A percentile compares a stretch with the other conserved stretches of the same genome.
These are phyloP conservation scores for Coniferiporia weirii DNA, from an alignment of 1,284 basidiomycete genomes.

Conservation along the genomic window DNA sequence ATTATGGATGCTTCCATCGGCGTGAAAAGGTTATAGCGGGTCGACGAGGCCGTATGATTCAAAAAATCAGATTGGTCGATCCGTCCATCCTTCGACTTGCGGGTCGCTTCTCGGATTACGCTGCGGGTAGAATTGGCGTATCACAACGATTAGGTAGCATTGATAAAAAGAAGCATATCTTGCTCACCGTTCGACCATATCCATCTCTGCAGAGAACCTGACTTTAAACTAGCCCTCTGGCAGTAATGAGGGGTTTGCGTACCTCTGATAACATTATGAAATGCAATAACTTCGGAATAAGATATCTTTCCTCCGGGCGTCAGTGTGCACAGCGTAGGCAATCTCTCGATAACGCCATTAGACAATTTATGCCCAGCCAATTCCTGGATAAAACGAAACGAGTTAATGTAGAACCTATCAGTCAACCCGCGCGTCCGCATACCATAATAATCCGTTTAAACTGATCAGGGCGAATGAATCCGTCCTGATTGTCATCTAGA, in stretches of 20 bases:
- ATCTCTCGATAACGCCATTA: conserved; percentile 80
- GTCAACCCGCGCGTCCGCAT: conserved; percentile 24
- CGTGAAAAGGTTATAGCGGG: conserved; percentile 88
- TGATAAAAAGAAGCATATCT: neutral
- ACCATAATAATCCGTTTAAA: conserved; percentile 92
- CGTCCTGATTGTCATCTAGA: conserved; percentile 83
- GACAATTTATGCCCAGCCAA: conserved; percentile 94
- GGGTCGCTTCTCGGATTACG: conserved; percentile 79
- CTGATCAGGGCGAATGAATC: conserved; percentile 87
- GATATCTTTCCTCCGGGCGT: conserved; percentile 85
- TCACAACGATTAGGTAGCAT: conserved; percentile 14
- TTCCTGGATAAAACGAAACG: conserved; percentile 49
- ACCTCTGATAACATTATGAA: conserved; percentile 90
- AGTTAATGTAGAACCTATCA: neutral
- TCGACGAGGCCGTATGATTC: conserved; percentile 65
- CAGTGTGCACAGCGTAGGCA: conserved; percentile 85
- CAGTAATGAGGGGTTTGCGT: conserved; percentile 14
- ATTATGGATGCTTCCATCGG: conserved; percentile 95
- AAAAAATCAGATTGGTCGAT: conserved; percentile 83
- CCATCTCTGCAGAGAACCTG: conserved; percentile 65
- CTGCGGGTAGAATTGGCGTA: conserved; percentile 30
- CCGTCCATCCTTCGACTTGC: conserved; percentile 88
- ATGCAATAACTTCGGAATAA: conserved; percentile 92
- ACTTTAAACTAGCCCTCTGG: neutral
- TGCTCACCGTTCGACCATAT: conserved; percentile 82